Base-by-base conservation (phyloP, 2,329 filamentous ascomycete species). In the Sarocladiaceae sp. region DNA sequence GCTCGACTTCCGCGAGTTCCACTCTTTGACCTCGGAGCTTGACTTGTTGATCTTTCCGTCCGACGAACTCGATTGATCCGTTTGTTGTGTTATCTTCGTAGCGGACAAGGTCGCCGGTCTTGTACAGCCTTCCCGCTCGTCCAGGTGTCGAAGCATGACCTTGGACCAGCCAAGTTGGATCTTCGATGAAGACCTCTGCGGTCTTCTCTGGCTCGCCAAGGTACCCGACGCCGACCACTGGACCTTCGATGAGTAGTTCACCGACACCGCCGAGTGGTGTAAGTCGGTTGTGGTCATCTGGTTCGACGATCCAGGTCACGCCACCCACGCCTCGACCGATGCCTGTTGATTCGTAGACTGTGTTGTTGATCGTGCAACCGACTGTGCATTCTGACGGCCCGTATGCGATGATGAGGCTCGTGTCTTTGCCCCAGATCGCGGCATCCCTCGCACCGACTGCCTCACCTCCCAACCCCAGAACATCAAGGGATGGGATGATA, bases 1-100 rank as follows among this genome's bases (percentile, higher is more conserved):
- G 72, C 57, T 79, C 77, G 6, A 79, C 76, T 57, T 79, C 76
- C 1, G 73, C 72, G 18, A 84, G 71, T 65, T 84, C 87, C 50
- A 86, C 77, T 52, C 84, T 71, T 57, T 81, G 84, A 23, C 87
- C 88, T 11, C 77, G 73, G 25, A 88, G 68, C 66, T 89, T 88
- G 52, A 86, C 78, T 63, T 85, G 84, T n/a, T 78, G 78, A 59
- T 88, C 85, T 57, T 83, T 84, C 47, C 86, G 75, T 15, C 83
- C 83, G 35, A 84, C 70, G 54, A 82, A 84, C 8, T 76, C 65
- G 35, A 85, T 74, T 6, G 72, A 72, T 1, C 78, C 77, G 17
- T 48, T 33, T 31, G 80, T 74, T 1, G 76, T 75, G 48, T 83
- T 75, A 0, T 66, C 62, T 39, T 79, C 71, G 52, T 83, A 81